These are phyloP conservation scores for Saccharomycopsis fibuligera DNA, from an alignment of 805 yeast genomes.

Conservation along the genomic window DNA sequence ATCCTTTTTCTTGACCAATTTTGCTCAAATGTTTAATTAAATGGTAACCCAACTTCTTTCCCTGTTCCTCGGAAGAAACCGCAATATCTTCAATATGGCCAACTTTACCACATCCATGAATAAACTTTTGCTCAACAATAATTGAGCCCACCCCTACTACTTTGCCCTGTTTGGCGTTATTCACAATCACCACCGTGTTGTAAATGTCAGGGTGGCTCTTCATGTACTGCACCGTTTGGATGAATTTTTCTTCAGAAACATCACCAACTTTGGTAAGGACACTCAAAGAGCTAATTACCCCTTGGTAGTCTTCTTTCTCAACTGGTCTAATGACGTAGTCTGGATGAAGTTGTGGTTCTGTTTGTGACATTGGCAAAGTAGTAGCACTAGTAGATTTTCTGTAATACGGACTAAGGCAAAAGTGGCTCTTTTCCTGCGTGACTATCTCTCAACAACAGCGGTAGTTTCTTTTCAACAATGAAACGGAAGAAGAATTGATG, in stretches of 20 bases:
- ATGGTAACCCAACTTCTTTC: constrained; percentile 68
- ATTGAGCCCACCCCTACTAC: constrained; percentile 84
- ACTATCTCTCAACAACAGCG: too few relatives aligned
- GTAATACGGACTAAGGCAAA: too few relatives aligned
- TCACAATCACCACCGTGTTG: constrained; percentile 62
- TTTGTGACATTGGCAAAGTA: too few relatives aligned
- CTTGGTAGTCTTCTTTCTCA: constrained; percentile 51
- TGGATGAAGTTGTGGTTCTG: constrained; percentile 37
- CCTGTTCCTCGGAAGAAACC: constrained; percentile 69
- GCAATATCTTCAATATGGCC: constrained; percentile 97
- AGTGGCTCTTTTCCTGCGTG: too few relatives aligned
- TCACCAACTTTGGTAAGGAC: constrained; percentile 82
- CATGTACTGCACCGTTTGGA: constrained; percentile 55
- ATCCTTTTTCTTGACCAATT: constrained; percentile 55
- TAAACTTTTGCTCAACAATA: constrained; percentile 71
- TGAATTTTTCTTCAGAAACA: constrained; percentile 46
- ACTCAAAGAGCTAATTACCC: constrained; percentile 54
- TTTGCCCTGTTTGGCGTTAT: constrained; percentile 31
- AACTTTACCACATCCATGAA: constrained; percentile 77
- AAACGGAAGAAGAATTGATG: too few relatives aligned
- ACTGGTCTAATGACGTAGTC: constrained; percentile 64
- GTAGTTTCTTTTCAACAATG: too few relatives aligned
- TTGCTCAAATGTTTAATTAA: constrained; percentile 57
- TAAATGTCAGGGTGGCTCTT: constrained; percentile 42
- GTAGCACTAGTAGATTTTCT: too few relatives aligned